Conservation (phyloP, 371 early-diverging fungal genomes). For the Syncephalastrum sp. region DNA sequence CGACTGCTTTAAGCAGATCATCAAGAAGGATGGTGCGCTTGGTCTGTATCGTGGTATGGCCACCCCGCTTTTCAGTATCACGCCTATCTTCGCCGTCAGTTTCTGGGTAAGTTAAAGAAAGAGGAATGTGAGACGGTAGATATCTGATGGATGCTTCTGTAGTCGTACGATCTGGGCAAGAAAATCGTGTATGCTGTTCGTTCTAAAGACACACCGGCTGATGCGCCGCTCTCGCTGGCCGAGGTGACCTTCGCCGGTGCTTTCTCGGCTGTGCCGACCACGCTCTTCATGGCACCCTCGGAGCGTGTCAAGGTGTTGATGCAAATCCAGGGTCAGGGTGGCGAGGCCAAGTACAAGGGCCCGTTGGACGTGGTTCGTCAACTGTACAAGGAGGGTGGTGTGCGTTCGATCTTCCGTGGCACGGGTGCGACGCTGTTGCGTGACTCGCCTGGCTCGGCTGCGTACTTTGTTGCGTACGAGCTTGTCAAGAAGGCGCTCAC, state of each 20-base stretch:
- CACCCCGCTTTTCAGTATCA: conserved; percentile 88
- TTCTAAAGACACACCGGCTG: conserved; percentile 49
- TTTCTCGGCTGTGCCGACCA: conserved; percentile 95
- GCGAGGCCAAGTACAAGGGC: conserved; percentile 70
- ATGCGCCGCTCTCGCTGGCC: conserved; percentile 61
- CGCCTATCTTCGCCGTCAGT: conserved; percentile 93
- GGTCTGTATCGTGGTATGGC: conserved; percentile 96
- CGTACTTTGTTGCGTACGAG: conserved; percentile 98
- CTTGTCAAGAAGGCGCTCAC: conserved; percentile 79
- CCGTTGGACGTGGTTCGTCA: conserved; percentile 77
- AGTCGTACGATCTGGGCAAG: conserved; percentile 76
- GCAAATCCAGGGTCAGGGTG: conserved; percentile 68
- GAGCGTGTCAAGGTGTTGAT: conserved; percentile 96
- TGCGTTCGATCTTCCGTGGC: conserved; percentile 87
- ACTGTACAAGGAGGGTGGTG: conserved; percentile 77
- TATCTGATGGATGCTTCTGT: conserved; percentile 1
- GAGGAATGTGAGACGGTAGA: not conserved
- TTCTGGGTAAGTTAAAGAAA: conserved; percentile 73
- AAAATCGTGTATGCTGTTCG: conserved; percentile 62
- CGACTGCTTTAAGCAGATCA: conserved; percentile 88
- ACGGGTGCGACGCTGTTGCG: conserved; percentile 92
- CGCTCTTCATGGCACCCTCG: conserved; percentile 89
- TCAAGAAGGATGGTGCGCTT: conserved; percentile 84
- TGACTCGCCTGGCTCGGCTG: conserved; percentile 94
- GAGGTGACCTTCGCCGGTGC: conserved; percentile 93